These are phyloP conservation scores for Suhomyces bribrorum DNA, from an alignment of 1,139 yeast genomes.

Conservation along the genomic window DNA sequence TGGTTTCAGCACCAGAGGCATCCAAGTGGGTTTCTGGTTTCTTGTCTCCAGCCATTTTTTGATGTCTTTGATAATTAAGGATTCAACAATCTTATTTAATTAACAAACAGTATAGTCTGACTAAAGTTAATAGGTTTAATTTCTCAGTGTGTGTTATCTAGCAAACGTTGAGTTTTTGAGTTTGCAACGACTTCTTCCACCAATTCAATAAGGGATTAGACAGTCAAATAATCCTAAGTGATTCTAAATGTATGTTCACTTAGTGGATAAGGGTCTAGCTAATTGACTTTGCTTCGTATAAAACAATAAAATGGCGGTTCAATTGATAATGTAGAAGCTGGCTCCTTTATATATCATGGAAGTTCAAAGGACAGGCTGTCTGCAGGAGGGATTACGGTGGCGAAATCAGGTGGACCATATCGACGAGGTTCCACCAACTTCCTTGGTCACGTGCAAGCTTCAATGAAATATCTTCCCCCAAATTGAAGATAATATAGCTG, in stretches of 20 bases:
- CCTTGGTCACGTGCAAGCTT: conserved; percentile 2
- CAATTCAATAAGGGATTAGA: neutral
- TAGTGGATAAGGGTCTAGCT: neutral
- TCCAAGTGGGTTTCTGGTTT: conserved; percentile 44
- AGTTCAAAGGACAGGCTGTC: conserved; percentile 1
- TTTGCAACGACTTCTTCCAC: conserved; percentile 10
- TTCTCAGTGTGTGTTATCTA: conserved; percentile 12
- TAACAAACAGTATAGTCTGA: conserved; percentile 3
- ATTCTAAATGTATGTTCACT: neutral
- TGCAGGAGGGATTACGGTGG: conserved; percentile 12
- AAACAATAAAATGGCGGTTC: neutral
- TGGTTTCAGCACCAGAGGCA: conserved; percentile 44
- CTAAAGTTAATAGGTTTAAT: conserved; percentile 1
- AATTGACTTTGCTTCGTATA: neutral
- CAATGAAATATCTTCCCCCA: neutral
- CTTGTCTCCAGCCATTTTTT: conserved; percentile 31
- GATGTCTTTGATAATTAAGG: no score
- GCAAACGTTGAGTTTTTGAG: conserved; percentile 12
- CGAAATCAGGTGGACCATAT: conserved; percentile 4
- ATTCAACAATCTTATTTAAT: neutral
- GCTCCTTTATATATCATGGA: conserved; percentile 7
- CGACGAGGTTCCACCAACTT: conserved; percentile 8
- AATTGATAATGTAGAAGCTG: neutral
- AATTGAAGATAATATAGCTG: no score
- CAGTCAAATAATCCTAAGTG: neutral